Conservation (phyloP, 768 basidiomycete species). For the Psilocybe cubensis region DNA sequence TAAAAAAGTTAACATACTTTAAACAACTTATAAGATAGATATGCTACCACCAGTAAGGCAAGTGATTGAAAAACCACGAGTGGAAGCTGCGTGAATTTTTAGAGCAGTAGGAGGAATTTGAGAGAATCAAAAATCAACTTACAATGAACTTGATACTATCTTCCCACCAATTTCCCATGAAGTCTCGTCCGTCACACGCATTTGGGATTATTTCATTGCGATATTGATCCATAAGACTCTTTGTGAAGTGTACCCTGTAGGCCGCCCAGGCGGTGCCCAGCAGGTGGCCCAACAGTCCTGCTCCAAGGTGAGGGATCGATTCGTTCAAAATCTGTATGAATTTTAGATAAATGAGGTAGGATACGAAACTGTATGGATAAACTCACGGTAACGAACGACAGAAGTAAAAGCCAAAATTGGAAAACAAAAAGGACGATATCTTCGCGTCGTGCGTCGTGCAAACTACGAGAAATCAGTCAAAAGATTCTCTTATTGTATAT, state of each 20-base stretch:
- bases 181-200: slow-evolving; percentile 44
- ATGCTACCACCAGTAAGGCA: slow-evolving; percentile 36
- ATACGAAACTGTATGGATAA: neutral
- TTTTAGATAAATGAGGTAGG: neutral
- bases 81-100: slow-evolving; percentile 33
- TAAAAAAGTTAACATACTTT: slow-evolving; percentile 37
- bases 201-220: slow-evolving; percentile 34
- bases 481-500: neutral
- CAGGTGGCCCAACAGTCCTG: slow-evolving; percentile 47
- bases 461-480: slow-evolving; percentile 10
- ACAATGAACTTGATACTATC: slow-evolving; percentile 37
- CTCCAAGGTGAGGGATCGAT: slow-evolving; percentile 54
- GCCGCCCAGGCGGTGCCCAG: slow-evolving; percentile 53
- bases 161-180: slow-evolving; percentile 48
- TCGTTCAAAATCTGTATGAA: slow-evolving; percentile 47
- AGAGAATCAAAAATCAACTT: slow-evolving; percentile 16
- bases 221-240: slow-evolving; percentile 34
- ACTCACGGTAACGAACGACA: slow-evolving; percentile 50
- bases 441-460: slow-evolving; percentile 46
- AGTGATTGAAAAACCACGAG: slow-evolving; percentile 41
- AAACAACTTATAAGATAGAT: slow-evolving; percentile 46
- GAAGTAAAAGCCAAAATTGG: slow-evolving; percentile 50
- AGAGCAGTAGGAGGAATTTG: neutral
- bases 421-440: slow-evolving; percentile 49
- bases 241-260: slow-evolving; percentile 42